phyloP scores from a whole-genome alignment of 1,284 basidiomycete genomes.

The Xerocomus nothofagi region DNA sequence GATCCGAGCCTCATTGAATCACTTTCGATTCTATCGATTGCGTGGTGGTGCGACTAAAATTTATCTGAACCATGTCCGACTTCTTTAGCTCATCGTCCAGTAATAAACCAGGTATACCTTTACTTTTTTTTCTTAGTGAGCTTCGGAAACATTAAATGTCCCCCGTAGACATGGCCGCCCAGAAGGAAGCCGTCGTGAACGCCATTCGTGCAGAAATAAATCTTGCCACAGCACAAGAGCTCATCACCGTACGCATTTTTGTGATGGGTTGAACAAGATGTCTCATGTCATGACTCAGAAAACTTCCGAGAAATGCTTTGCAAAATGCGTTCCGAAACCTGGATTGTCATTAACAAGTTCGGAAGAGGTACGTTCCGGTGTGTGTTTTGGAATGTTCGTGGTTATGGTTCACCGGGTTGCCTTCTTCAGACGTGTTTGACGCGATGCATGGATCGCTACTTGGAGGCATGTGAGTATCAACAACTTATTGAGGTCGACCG shows the following conservation, averaged over 20 bases:
- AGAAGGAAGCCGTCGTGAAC: slow-evolving; percentile 72
- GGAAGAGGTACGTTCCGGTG: slow-evolving; percentile 57
- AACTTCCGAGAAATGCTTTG: slow-evolving; percentile 75
- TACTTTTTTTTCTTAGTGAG: neutral
- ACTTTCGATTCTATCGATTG: neutral
- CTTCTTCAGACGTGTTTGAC: slow-evolving; percentile 63
- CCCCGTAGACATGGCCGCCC: slow-evolving; percentile 50
- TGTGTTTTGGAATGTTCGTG: neutral
- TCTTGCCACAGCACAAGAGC: slow-evolving; percentile 75
- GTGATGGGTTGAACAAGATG: neutral
- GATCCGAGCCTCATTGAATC: too few species aligned
- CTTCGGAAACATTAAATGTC: neutral
- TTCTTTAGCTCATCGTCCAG: slow-evolving; percentile 45
- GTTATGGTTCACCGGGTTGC: slow-evolving; percentile 1
- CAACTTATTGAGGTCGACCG: neutral
- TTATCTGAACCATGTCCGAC: slow-evolving; percentile 44
- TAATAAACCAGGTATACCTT: slow-evolving; percentile 36
- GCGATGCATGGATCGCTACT: slow-evolving; percentile 76
- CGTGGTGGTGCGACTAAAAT: slow-evolving; percentile 1
- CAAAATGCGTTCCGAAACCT: slow-evolving; percentile 79
- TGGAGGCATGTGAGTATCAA: slow-evolving; percentile 73
- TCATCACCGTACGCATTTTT: slow-evolving; percentile 62
- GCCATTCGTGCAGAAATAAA: slow-evolving; percentile 71
- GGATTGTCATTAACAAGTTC: slow-evolving; percentile 64
- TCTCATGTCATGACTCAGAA: slow-evolving; percentile 45